Conservation (phyloP, 2,329 filamentous ascomycete species). For the Hypomyces perniciosus region DNA sequence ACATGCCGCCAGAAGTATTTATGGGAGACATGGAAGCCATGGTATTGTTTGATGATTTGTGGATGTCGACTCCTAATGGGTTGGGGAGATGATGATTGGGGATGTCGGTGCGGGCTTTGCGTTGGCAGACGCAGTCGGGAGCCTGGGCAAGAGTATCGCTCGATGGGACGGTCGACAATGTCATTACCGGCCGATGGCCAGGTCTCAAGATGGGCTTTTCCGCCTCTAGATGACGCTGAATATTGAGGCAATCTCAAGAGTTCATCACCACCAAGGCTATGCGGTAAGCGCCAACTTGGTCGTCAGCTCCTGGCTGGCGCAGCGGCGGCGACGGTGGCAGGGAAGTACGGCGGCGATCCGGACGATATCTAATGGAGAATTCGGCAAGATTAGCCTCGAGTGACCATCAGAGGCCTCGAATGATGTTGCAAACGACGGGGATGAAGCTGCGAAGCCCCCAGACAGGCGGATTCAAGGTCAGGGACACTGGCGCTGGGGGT, state of each 20-base stretch:
- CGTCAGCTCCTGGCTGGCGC: constrained; percentile 26
- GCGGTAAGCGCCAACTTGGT: constrained; percentile 30
- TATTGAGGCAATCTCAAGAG: constrained; percentile 18
- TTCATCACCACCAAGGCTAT: constrained; percentile 25
- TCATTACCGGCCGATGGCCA: constrained; percentile 21
- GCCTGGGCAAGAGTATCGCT: constrained; percentile 21
- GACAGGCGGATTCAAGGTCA: constrained; percentile 2
- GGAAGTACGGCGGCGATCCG: constrained; percentile 8
- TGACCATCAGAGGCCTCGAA: neutral
- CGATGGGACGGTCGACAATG: constrained; percentile 19
- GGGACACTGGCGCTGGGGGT: constrained; percentile 7
- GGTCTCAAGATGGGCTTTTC: constrained; percentile 15
- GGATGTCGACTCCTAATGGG: constrained; percentile 13
- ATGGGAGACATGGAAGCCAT: constrained; percentile 46
- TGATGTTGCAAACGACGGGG: constrained; percentile 1
- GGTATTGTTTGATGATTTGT: constrained; percentile 23
- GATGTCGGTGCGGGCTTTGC: constrained; percentile 30
- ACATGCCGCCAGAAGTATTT: constrained; percentile 28
- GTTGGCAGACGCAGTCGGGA: constrained; percentile 20
- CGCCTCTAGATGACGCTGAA: constrained; percentile 17
- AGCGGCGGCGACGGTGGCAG: constrained; percentile 22
- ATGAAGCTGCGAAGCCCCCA: constrained; percentile 7
- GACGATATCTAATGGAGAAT: constrained; percentile 5
- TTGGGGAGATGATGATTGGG: constrained; percentile 18
- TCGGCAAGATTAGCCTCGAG: constrained; percentile 8